These are phyloP conservation scores for Thelephora aurantiotincta DNA, from an alignment of 768 basidiomycete genomes.

Conservation along the genomic window DNA sequence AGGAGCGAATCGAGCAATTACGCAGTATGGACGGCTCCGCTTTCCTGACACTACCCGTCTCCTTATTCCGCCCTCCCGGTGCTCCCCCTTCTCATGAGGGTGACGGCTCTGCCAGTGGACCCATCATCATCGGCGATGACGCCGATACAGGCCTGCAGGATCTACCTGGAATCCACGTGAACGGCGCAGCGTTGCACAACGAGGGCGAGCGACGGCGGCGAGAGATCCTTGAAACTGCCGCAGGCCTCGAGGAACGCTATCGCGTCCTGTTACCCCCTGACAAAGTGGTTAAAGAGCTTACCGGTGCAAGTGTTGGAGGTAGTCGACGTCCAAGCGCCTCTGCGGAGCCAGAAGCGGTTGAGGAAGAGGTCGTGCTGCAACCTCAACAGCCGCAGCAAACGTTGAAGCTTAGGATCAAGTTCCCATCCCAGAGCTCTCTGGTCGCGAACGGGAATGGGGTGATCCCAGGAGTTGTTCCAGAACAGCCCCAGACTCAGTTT, in stretches of 20 bases:
- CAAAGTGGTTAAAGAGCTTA: constrained; percentile 8
- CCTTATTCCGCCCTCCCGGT: constrained; percentile 28
- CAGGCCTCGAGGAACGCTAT: constrained; percentile 56
- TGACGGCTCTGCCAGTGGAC: constrained; percentile 6
- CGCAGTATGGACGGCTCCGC: constrained; percentile 56
- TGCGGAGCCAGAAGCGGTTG: constrained; percentile 9
- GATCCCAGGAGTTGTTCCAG: too few species aligned
- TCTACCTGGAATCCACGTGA: constrained; percentile 21
- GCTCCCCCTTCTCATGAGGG: constrained; percentile 8
- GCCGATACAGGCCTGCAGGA: constrained; percentile 4
- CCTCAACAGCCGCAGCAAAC: constrained; percentile 20
- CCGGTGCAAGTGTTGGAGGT: constrained; percentile 2
- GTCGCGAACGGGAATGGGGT: too few species aligned
- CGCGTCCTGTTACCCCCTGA: constrained; percentile 61
- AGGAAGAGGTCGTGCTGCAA: constrained; percentile 14
- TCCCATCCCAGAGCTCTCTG: constrained; percentile 11
- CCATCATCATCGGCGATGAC: constrained; percentile 14
- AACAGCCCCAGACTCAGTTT: too few species aligned
- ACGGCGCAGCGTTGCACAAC: constrained; percentile 21
- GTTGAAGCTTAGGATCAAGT: constrained; percentile 24
- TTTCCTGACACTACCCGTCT: constrained; percentile 48
- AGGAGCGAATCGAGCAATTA: constrained; percentile 78
- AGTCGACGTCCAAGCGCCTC: constrained; percentile 5
- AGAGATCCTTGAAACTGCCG: constrained; percentile 63
- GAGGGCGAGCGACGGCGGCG: constrained; percentile 67